These are phyloP conservation scores for Clonostachys byssicola DNA, from an alignment of 2,329 filamentous ascomycete species.

Conservation along the genomic window DNA sequence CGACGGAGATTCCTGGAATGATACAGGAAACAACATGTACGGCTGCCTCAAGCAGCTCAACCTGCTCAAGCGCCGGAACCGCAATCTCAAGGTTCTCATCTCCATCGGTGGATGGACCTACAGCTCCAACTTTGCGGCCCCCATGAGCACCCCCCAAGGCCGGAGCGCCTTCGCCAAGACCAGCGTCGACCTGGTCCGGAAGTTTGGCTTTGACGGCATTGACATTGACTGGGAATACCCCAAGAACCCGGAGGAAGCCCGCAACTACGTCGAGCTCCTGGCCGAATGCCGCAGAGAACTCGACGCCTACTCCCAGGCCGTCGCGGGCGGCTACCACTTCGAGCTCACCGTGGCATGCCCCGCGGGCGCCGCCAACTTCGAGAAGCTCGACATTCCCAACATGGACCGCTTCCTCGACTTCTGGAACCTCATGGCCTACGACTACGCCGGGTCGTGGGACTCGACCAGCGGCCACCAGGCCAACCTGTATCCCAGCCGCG, in stretches of 20 bases:
- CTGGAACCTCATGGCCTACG: slow-evolving; percentile 86
- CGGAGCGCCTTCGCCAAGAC: slow-evolving; percentile 68
- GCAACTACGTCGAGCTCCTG: slow-evolving; percentile 56
- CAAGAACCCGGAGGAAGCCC: slow-evolving; percentile 46
- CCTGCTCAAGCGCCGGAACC: slow-evolving; percentile 75
- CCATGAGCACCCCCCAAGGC: slow-evolving; percentile 67
- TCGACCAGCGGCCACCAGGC: slow-evolving; percentile 68
- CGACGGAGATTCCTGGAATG: slow-evolving; percentile 66
- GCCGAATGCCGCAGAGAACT: slow-evolving; percentile 51
- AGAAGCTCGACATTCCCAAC: slow-evolving; percentile 54
- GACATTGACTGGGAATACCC: slow-evolving; percentile 71
- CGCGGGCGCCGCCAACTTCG: slow-evolving; percentile 58
- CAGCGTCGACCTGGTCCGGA: slow-evolving; percentile 71
- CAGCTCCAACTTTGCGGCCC: slow-evolving; percentile 73
- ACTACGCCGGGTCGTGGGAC: slow-evolving; percentile 84
- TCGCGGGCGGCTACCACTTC: slow-evolving; percentile 44
- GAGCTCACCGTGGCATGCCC: slow-evolving; percentile 63
- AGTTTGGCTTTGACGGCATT: slow-evolving; percentile 73
- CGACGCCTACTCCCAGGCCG: slow-evolving; percentile 47
- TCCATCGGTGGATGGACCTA: slow-evolving; percentile 95
- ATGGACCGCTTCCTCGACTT: slow-evolving; percentile 69
- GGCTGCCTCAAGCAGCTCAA: slow-evolving; percentile 87
- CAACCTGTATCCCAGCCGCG: slow-evolving; percentile 62
- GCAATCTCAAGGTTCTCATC: slow-evolving; percentile 79
- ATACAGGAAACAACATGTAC: slow-evolving; percentile 75